A percentile compares a stretch with the other conserved stretches of the same genome.
These are phyloP conservation scores for Aschersonia sp. DNA, from an alignment of 2,329 filamentous ascomycete species.

Conservation along the genomic window DNA sequence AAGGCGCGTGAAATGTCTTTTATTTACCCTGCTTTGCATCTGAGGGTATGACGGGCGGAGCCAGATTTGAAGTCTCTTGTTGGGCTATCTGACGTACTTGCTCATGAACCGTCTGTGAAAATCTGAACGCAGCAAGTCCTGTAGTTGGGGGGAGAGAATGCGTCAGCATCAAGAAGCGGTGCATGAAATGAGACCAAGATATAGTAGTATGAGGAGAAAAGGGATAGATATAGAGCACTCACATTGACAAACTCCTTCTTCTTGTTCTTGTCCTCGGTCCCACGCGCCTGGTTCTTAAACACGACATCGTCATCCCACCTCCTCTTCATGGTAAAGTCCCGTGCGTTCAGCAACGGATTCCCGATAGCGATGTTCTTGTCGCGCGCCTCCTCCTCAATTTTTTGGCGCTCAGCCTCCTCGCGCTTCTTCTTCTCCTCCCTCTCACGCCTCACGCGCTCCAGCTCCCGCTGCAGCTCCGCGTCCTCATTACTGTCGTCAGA, in stretches of 20 bases:
- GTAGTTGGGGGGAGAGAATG: not conserved
- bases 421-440: conserved; percentile 27
- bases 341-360: conserved; percentile 81
- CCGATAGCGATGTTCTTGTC: conserved; percentile 83
- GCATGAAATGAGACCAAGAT: conserved; percentile 1
- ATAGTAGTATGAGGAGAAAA: not conserved
- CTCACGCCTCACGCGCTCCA: conserved; percentile 86
- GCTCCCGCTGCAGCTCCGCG: conserved; percentile 77
- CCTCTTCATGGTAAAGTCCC: conserved; percentile 80
- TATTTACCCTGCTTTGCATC: not conserved
- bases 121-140: conserved; percentile 83
- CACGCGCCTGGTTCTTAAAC: conserved; percentile 96
- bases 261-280: conserved; percentile 80
- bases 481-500: conserved; percentile 43
- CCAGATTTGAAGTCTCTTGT: conserved; percentile 9
- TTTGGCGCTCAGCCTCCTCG: conserved; percentile 64
- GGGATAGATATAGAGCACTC: conserved; percentile 16
- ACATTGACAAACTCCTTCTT: conserved; percentile 95
- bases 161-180: not conserved
- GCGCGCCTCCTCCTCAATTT: conserved; percentile 66
- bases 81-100: conserved; percentile 43
- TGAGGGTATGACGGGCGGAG: not conserved
- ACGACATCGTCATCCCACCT: conserved; percentile 98
- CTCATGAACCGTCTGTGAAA: conserved; percentile 97
- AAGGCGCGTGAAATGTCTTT: not conserved